Evolutionary conservation across 176 grass and related monocot species (phyloP).

Genomic region (Lolium multiflorum): DNA sequence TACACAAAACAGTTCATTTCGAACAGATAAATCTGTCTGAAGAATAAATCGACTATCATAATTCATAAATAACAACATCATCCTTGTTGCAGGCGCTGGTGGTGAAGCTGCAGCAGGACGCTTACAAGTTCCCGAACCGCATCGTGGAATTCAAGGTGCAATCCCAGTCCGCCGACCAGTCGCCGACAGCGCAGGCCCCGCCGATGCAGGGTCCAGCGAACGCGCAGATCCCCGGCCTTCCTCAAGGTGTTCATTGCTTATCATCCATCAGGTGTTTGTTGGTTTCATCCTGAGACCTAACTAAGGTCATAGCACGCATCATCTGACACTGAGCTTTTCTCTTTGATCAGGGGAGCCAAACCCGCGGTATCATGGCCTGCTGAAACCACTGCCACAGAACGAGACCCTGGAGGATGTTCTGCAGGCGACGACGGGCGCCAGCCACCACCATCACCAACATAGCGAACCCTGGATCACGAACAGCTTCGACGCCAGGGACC

Average conservation of each 20-base stretch:
- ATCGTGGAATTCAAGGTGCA: constrained; percentile 69
- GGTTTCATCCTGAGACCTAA: background rate
- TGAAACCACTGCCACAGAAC: constrained; percentile 37
- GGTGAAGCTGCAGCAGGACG: constrained; percentile 73
- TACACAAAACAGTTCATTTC: background rate
- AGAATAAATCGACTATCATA: too few species aligned
- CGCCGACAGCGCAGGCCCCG: constrained; percentile 6
- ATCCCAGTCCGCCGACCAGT: constrained; percentile 33
- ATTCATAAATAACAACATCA: background rate
- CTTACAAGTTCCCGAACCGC: constrained; percentile 61
- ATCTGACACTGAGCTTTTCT: background rate
- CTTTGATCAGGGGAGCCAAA: constrained; percentile 28
- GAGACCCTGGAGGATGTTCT: constrained; percentile 57
- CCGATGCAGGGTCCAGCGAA: constrained; percentile 12
- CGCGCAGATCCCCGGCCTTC: constrained; percentile 40
- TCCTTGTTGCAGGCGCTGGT: constrained; percentile 50
- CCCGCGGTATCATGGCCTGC: constrained; percentile 20
- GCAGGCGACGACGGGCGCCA: constrained; percentile 39
- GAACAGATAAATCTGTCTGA: background rate
- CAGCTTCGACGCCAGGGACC: constrained; percentile 47
- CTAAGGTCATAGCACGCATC: background rate
- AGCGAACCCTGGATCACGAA: constrained; percentile 39
- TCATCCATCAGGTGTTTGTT: constrained; percentile 3
- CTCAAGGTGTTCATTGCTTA: constrained; percentile 30
- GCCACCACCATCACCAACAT: constrained; percentile 21